Evolutionary conservation across 2,329 filamentous ascomycete species (phyloP).

Genomic region (Nothophoma quercina): DNA sequence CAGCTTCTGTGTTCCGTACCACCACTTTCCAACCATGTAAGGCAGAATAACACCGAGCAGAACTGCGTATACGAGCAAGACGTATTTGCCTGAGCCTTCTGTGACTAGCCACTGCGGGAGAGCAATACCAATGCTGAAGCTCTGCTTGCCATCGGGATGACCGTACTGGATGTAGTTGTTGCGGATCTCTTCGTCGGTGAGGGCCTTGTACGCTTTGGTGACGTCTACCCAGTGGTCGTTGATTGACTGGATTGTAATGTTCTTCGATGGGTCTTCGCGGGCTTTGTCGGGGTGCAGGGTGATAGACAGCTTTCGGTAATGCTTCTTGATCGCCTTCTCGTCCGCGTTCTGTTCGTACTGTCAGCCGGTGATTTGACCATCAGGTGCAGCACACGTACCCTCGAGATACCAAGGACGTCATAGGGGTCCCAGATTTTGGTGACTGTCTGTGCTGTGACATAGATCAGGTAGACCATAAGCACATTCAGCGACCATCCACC

Average conservation of each 20-base stretch:
- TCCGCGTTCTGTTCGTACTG: slow-evolving; percentile 68
- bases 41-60: slow-evolving; percentile 90
- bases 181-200: slow-evolving; percentile 95
- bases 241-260: slow-evolving; percentile 83
- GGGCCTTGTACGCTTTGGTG: slow-evolving; percentile 96
- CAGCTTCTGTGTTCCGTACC: slow-evolving; percentile 93
- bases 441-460: slow-evolving; percentile 73
- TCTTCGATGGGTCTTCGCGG: slow-evolving; percentile 81
- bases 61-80: slow-evolving; percentile 86
- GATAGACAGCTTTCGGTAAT: slow-evolving; percentile 86
- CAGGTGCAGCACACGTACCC: slow-evolving; percentile 61
- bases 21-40: slow-evolving; percentile 95
- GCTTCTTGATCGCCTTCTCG: slow-evolving; percentile 90
- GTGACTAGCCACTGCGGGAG: slow-evolving; percentile 91
- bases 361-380: slow-evolving; percentile 25
- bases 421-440: slow-evolving; percentile 96
- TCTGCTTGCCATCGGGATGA: slow-evolving; percentile 97
- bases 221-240: slow-evolving; percentile 93
- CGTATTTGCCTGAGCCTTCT: slow-evolving; percentile 94
- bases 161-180: slow-evolving; percentile 97
- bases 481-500: slow-evolving; percentile 84
- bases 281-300: slow-evolving; percentile 94
- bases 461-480: slow-evolving; percentile 91
- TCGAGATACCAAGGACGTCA: slow-evolving; percentile 86
- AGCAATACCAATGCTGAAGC: slow-evolving; percentile 96